Conservation (phyloP, 345 rosid genomes). For the Eutrema japonicum region DNA sequence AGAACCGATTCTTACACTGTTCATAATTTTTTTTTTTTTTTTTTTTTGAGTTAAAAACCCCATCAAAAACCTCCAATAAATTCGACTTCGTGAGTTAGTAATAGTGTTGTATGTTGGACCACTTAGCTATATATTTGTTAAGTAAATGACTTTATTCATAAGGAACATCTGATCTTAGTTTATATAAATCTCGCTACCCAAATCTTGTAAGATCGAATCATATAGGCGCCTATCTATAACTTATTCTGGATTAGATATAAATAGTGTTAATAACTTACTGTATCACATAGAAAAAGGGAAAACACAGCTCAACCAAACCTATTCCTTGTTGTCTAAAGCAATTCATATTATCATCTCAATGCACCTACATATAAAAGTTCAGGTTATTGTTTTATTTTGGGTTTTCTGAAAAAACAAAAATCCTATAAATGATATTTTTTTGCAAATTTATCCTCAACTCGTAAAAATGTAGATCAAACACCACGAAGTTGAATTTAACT, state of each 20-base stretch:
- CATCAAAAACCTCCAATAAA: too few relatives aligned
- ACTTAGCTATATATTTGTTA: constrained; percentile 25
- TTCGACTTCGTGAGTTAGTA: too few relatives aligned
- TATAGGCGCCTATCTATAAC: constrained; percentile 17
- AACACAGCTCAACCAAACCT: constrained; percentile 37
- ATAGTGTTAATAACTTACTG: constrained; percentile 21
- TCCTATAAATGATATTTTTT: too few relatives aligned
- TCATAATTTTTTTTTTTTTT: too few relatives aligned
- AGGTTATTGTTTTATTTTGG: neutral
- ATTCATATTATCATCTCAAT: constrained; percentile 16
- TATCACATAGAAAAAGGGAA: neutral
- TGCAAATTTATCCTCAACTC: too few relatives aligned
- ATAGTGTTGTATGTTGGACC: neutral
- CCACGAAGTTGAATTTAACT: too few relatives aligned
- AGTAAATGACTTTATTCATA: constrained; percentile 17
- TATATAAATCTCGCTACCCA: constrained; percentile 20
- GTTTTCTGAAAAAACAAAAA: too few relatives aligned
- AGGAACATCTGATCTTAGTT: constrained; percentile 18
- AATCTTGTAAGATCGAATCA: constrained; percentile 41
- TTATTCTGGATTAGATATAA: neutral
- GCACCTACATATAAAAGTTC: constrained; percentile 3
- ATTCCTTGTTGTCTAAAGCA: constrained; percentile 22
- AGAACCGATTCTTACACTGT: too few relatives aligned
- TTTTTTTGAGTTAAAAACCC: too few relatives aligned
- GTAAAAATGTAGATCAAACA: too few relatives aligned